Evolutionary conservation across 331 rosid genomes (phyloP).

Genomic region (Quercus tomentella): DNA sequence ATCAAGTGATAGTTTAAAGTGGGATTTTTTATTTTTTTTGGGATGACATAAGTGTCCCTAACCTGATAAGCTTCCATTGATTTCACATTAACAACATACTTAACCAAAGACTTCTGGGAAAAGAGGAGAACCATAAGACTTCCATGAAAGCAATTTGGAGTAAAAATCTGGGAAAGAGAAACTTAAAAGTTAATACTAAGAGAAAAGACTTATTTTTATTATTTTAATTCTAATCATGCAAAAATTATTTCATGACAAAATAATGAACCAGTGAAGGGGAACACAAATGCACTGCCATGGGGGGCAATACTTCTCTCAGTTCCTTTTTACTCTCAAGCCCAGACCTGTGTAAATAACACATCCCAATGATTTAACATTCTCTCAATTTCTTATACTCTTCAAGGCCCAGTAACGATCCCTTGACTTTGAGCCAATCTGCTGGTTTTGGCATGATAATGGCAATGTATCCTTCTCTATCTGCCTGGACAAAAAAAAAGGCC

Average conservation of each 20-base stretch:
- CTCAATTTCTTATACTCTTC: conserved; percentile 67
- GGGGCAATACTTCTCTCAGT: conserved; percentile 6
- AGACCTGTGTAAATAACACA: not conserved
- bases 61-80: too few species aligned
- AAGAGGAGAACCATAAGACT: not conserved
- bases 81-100: too few species aligned
- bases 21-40: too few species aligned
- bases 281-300: conserved; percentile 7
- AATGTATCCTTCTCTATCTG: conserved; percentile 90
- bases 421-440: conserved; percentile 78
- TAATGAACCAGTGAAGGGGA: not conserved
- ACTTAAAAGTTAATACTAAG: not conserved
- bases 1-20: too few species aligned
- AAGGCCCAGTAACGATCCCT: conserved; percentile 54
- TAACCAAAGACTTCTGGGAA: too few species aligned
- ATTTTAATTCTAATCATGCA: not conserved
- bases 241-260: not conserved
- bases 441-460: conserved; percentile 94
- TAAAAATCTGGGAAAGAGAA: not conserved
- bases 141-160: not conserved
- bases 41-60: too few species aligned
- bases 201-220: not conserved
- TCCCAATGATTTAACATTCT: conserved; percentile 30
- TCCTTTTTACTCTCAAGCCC: not conserved
- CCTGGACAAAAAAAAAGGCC: conserved; percentile 34